phyloP scores from a whole-genome alignment of 768 basidiomycete genomes.

The Pleurotus cornucopiae region DNA sequence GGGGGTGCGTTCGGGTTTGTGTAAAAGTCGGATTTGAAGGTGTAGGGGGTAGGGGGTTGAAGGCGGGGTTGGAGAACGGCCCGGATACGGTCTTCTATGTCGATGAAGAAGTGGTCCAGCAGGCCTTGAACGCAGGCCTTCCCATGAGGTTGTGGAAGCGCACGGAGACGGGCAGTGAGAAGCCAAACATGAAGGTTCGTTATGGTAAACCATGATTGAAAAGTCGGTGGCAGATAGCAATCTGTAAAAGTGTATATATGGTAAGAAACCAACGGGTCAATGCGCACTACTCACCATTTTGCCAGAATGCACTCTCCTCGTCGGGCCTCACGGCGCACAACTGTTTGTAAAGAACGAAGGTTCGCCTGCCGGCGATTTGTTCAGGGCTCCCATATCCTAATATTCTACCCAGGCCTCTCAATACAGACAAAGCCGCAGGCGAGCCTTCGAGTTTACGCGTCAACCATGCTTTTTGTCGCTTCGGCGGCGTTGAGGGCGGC shows the following conservation, averaged over 20 bases:
- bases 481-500: not conserved
- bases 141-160: slow-evolving; percentile 67
- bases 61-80: slow-evolving; percentile 63
- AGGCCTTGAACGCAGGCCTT: slow-evolving; percentile 72
- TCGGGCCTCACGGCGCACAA: slow-evolving; percentile 56
- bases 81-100: slow-evolving; percentile 88
- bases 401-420: slow-evolving; percentile 42
- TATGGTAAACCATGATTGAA: slow-evolving; percentile 95
- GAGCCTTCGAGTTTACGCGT: slow-evolving; percentile 48
- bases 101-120: slow-evolving; percentile 93
- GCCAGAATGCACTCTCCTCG: slow-evolving; percentile 60
- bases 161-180: slow-evolving; percentile 81
- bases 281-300: slow-evolving; percentile 43
- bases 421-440: slow-evolving; percentile 38
- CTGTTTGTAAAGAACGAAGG: slow-evolving; percentile 52
- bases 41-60: slow-evolving; percentile 39
- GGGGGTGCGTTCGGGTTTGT: slow-evolving; percentile 34
- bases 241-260: slow-evolving; percentile 34
- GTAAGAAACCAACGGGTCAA: not conserved
- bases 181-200: slow-evolving; percentile 93
- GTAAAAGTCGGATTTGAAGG: slow-evolving; percentile 40
- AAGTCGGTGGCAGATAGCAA: slow-evolving; percentile 84
- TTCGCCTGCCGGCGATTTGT: slow-evolving; percentile 58
- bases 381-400: slow-evolving; percentile 61
- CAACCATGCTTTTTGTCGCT: slow-evolving; percentile 45